Evolutionary conservation across 164 flowering plant genomes (phyloP), one percentile per base, ranked within the genome.

Genomic region (Piper betle): DNA sequence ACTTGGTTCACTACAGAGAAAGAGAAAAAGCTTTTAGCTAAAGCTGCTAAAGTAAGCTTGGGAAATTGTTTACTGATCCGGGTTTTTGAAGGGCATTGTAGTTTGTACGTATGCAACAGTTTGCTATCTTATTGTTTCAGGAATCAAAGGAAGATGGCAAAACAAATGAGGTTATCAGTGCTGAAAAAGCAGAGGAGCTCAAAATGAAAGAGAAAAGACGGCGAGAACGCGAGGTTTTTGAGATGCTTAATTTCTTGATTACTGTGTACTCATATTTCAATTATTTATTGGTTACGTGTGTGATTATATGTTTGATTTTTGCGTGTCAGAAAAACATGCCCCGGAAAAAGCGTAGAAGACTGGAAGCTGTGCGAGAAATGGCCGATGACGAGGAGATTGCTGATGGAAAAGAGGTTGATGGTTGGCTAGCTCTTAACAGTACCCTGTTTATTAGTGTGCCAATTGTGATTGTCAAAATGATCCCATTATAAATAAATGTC

Each of bases 1-100:
- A 93, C 99, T 55, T 93, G 97, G 97, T 86, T 87, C 77, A 67
- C 78, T 17, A 83, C 96, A 19, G 97, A 86, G 66, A 86, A 74
- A 81, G 92, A 90, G 79, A 93, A 93, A 69, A 84, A 70, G 64
- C 80, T 78, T 55, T 67, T 68, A 39, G 84, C 88, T 42, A 79
- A 80, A 62, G 79, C 83, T 43, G 80, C 82, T 53, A 93, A 87
- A 90, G 98, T 90, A 74, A 10, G 11, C 15, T 25, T 25, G 33
- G 33, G 2, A 46, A 10, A 46, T 46, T 46, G 50, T 10, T 46
- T 10, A 46, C 10, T 12, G 15, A 10, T 10, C 15, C 15, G 0
- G 10, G 2, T 46, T 46, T 15, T 46, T 46, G 15, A 5, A 2
- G 10, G 12, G 50, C 50, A 6, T 15, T 46, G 15, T 12, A 46